These are phyloP conservation scores for Penicillium cataractarum DNA, from an alignment of 495 filamentous ascomycete genomes.

Conservation along the genomic window DNA sequence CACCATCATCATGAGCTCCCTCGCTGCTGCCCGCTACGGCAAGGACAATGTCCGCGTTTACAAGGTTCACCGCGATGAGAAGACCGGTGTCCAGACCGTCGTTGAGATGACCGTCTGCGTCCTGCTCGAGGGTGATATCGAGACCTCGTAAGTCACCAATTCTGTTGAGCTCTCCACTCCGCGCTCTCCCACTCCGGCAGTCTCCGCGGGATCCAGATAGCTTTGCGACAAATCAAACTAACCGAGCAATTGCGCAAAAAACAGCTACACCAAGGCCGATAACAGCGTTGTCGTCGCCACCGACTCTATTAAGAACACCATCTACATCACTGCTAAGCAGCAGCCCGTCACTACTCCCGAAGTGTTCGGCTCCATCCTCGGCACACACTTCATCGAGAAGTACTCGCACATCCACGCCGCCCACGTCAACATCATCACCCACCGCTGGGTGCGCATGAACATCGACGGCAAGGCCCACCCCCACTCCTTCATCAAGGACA, in stretches of 20 bases:
- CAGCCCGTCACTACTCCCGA: conserved; percentile 92
- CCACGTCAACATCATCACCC: conserved; percentile 77
- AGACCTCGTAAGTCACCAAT: conserved; percentile 78
- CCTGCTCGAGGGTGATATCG: conserved; percentile 87
- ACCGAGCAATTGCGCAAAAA: conserved; percentile 5
- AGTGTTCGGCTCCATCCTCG: conserved; percentile 83
- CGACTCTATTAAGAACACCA: conserved; percentile 97
- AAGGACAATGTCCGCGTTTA: conserved; percentile 98
- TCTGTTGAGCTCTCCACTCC: not conserved
- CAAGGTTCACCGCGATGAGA: conserved; percentile 83
- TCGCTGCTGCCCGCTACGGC: conserved; percentile 81
- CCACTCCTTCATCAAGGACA: conserved; percentile 93
- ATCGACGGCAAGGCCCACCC: conserved; percentile 90
- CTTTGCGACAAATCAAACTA: conserved; percentile 8
- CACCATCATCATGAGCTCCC: conserved; percentile 38
- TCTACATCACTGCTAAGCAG: conserved; percentile 93
- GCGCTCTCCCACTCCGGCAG: not conserved
- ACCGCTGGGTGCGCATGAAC: conserved; percentile 89
- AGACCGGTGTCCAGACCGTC: conserved; percentile 77
- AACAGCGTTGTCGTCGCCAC: conserved; percentile 96
- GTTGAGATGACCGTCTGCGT: conserved; percentile 94
- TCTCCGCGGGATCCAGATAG: not conserved
- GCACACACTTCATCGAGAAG: conserved; percentile 81
- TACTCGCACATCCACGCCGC: conserved; percentile 87
- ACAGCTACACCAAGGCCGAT: conserved; percentile 87